Evolutionary conservation across 306 rosid species (phyloP).

Genomic region (Pueraria montana): DNA sequence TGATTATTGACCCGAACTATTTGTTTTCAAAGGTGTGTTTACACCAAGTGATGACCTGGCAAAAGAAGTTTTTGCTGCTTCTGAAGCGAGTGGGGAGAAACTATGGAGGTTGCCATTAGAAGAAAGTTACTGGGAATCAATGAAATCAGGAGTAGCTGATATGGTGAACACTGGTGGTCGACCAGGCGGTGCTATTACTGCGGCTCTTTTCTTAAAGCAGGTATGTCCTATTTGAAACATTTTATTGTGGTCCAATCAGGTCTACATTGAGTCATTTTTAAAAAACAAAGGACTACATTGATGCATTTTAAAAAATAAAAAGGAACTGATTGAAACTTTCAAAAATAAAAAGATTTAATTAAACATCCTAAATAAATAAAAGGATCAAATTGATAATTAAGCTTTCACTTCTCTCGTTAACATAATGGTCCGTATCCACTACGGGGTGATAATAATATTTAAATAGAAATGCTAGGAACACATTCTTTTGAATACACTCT

Average conservation of each 20-base stretch:
- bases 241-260: too few relatives aligned
- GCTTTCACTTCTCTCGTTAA: neutral
- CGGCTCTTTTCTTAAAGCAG: slow-evolving; percentile 98
- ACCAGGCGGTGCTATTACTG: slow-evolving; percentile 86
- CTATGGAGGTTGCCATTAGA: slow-evolving; percentile 97
- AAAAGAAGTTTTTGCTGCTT: slow-evolving; percentile 83
- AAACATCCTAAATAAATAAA: too few relatives aligned
- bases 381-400: too few relatives aligned
- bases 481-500: too few relatives aligned
- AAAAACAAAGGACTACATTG: too few relatives aligned
- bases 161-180: slow-evolving; percentile 93
- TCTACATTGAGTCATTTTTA: too few relatives aligned
- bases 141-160: slow-evolving; percentile 98
- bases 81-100: slow-evolving; percentile 92
- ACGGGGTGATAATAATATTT: slow-evolving; percentile 54
- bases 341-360: too few relatives aligned
- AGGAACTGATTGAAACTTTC: too few relatives aligned
- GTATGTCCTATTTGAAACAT: slow-evolving; percentile 57
- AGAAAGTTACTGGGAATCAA: slow-evolving; percentile 97
- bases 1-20: slow-evolving; percentile 4
- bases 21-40: slow-evolving; percentile 73
- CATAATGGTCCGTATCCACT: neutral
- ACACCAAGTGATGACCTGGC: slow-evolving; percentile 97
- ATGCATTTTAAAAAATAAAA: too few relatives aligned
- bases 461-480: too few relatives aligned